Percentiles rank a stretch among this genome's conserved stretches.
phyloP scores from a whole-genome alignment of 345 rosid species.

The Salix arbutifolia region DNA sequence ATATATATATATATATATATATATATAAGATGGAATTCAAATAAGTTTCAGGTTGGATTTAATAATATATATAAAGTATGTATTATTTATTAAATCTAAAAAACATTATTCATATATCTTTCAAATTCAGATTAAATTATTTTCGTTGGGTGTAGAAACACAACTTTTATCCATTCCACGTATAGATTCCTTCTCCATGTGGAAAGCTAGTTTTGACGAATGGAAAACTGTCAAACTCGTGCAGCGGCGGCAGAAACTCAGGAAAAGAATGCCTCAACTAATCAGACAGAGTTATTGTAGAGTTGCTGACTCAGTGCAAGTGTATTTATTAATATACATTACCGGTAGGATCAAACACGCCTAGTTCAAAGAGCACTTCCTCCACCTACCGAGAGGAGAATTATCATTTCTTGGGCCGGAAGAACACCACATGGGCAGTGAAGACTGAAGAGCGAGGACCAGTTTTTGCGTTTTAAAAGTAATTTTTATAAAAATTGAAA shows the following conservation, averaged over 20 bases:
- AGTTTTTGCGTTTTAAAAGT: no score
- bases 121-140: no score
- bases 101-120: no score
- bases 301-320: background rate
- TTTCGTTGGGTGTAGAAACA: background rate
- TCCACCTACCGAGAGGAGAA: background rate
- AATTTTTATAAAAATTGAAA: no score
- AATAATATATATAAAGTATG: no score
- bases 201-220: background rate
- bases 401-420: background rate
- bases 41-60: no score
- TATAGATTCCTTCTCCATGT: background rate
- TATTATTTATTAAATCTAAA: no score
- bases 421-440: background rate
- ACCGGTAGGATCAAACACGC: no score
- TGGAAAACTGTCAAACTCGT: background rate
- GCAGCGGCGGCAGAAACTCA: background rate
- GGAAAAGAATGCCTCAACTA: background rate
- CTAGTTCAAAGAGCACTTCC: no score
- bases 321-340: no score
- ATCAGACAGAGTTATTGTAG: background rate
- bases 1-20: no score
- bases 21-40: no score
- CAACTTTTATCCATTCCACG: background rate
- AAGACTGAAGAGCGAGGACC: background rate